Evolutionary conservation across 495 filamentous ascomycete genomes (phyloP).

Genomic region (Penicillium daleae): DNA sequence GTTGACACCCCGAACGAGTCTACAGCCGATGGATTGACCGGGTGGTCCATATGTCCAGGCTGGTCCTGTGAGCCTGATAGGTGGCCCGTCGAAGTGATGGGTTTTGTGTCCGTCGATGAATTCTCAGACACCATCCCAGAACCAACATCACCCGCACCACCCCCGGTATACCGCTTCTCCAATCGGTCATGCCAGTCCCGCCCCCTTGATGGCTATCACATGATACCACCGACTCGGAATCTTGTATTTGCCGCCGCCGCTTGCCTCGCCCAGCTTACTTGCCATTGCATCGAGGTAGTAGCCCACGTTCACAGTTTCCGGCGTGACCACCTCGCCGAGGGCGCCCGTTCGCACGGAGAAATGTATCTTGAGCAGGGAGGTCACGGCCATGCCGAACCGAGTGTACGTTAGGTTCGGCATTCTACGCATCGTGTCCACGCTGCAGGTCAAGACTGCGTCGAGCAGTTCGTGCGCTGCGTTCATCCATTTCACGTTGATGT

Average conservation of each 20-base stretch:
- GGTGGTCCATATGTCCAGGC: constrained; percentile 13
- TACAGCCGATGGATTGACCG: constrained; percentile 9
- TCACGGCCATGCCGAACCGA: constrained; percentile 45
- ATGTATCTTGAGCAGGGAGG: constrained; percentile 54
- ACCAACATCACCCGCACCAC: background rate
- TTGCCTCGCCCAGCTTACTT: constrained; percentile 43
- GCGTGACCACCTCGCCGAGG: constrained; percentile 49
- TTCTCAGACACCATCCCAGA: constrained; percentile 12
- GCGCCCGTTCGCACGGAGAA: constrained; percentile 49
- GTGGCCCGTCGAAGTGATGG: constrained; percentile 12
- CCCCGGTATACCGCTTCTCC: constrained; percentile 29
- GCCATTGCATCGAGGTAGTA: constrained; percentile 50
- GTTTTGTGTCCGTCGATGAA: constrained; percentile 15
- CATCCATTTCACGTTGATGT: constrained; percentile 54
- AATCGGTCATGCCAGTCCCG: constrained; percentile 45
- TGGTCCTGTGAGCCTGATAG: constrained; percentile 17
- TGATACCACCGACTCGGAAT: constrained; percentile 45
- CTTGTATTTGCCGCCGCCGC: constrained; percentile 40
- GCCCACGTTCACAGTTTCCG: constrained; percentile 46
- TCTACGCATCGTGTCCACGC: constrained; percentile 43
- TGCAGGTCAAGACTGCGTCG: constrained; percentile 48
- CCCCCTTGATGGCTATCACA: constrained; percentile 40
- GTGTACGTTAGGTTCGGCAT: constrained; percentile 53
- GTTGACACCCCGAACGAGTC: constrained; percentile 22
- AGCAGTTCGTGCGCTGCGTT: constrained; percentile 52